These are phyloP conservation scores for Neospora caninum DNA, from an alignment of 169 alveolate species.

Conservation along the genomic window DNA sequence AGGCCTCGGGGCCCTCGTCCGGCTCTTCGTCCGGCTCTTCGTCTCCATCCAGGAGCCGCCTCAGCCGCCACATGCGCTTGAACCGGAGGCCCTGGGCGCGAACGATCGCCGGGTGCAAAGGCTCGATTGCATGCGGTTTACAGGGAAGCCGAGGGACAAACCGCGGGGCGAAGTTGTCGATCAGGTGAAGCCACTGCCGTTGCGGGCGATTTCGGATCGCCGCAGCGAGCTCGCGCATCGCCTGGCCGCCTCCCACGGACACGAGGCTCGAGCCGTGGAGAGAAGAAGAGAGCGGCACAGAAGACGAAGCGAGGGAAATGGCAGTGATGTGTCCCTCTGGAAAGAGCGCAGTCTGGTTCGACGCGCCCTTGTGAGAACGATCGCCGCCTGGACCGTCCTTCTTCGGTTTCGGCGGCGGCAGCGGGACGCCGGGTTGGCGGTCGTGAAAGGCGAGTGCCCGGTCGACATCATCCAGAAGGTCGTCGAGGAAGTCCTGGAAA, in stretches of 20 bases:
- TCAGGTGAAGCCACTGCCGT: constrained; percentile 74
- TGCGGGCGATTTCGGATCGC: constrained; percentile 68
- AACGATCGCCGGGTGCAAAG: constrained; percentile 68
- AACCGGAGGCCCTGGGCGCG: constrained; percentile 71
- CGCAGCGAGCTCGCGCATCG: background rate
- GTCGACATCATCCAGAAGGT: constrained; percentile 63
- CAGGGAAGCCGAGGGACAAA: constrained; percentile 80
- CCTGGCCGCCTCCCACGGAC: background rate
- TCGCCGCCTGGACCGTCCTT: background rate
- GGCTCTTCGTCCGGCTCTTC: background rate
- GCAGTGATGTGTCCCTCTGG: background rate
- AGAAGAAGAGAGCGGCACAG: background rate
- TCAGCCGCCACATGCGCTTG: constrained; percentile 64
- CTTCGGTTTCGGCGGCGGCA: background rate
- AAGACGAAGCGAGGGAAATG: background rate
- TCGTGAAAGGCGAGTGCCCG: constrained; percentile 34
- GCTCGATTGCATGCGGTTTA: constrained; percentile 77
- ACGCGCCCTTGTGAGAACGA: background rate
- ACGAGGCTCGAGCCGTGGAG: background rate
- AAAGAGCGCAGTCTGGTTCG: background rate
- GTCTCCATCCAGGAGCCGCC: constrained; percentile 49
- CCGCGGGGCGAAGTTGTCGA: constrained; percentile 80
- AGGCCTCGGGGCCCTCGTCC: background rate
- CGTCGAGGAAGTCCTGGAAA: constrained; percentile 52
- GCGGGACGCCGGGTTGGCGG: constrained; percentile 23